Base-by-base conservation (phyloP, 306 rosid species). In the Biancaea sappan region DNA sequence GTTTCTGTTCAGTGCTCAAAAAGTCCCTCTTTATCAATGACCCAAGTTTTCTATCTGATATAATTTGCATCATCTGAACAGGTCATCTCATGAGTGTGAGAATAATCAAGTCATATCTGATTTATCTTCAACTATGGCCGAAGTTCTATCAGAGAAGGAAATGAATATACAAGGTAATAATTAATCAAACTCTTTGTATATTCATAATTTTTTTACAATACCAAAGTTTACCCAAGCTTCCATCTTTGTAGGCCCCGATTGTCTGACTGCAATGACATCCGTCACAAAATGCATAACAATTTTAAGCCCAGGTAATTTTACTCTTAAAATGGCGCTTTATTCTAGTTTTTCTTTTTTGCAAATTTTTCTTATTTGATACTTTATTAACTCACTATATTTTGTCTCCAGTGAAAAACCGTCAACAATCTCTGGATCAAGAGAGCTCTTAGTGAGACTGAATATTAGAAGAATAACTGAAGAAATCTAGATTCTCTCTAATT, bases 301-400 rank as follows among this genome's bases (percentile, higher is more conserved):
- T 71, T 80, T 85, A 75, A 90, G 92, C 86, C 94, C 94, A 19
- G 96, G 96, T 90, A 88, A 77, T 1, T 65, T 44, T 9, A 24
- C 56, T 48, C 43, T 44, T 35, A 47, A 24, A 38, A 16, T 53
- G 24, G 7, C 4, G 38, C 38, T 35, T 35, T 0, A 38, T 38
- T 28, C 1, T 5, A 4, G 13, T 12, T 25, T 56, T 40, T 41
- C 50, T 34, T 52, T 28, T 53, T 53, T 24, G 34, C 35, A 25
- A 58, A 13, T 14, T 58, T 58, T 5, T 9, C 28, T 8, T 14
- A 28, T 25, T 54, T 24, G 18, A 53, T 24, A 26, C 24, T 37
- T 37, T 62, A 57, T 37, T 62, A 62, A 75, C 79, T 31, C 2
- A 35, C 50, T 50, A 48, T 69, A 46, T 75, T 59, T 34, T 60